phyloP scores from a whole-genome alignment of 2,329 filamentous ascomycete genomes.

The Verticillium albo-atrum region DNA sequence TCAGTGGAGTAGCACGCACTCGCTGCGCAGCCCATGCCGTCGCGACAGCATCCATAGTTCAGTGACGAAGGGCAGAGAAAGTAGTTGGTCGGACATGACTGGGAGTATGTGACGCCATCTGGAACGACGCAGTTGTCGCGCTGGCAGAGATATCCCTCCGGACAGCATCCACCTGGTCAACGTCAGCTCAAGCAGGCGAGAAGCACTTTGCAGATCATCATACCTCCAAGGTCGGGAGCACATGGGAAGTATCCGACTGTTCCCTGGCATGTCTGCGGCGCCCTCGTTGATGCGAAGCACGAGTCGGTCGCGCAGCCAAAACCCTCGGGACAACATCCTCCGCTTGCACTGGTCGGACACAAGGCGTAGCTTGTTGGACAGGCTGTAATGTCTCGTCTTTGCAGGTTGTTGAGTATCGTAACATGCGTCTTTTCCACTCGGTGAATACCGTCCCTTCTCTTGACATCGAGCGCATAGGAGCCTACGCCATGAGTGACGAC shows the following conservation, averaged over 20 bases:
- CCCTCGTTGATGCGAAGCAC: constrained; percentile 41
- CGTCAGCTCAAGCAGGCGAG: neutral
- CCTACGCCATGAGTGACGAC: neutral
- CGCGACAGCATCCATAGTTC: constrained; percentile 49
- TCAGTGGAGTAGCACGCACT: constrained; percentile 43
- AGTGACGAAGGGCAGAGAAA: constrained; percentile 45
- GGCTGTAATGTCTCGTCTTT: constrained; percentile 11
- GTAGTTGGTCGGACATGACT: constrained; percentile 38
- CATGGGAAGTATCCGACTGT: constrained; percentile 34
- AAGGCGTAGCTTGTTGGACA: constrained; percentile 20
- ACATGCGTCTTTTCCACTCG: constrained; percentile 20
- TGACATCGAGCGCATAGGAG: constrained; percentile 18
- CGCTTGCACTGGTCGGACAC: constrained; percentile 34
- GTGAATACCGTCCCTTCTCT: constrained; percentile 24
- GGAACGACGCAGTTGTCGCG: constrained; percentile 37
- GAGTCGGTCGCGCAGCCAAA: constrained; percentile 44
- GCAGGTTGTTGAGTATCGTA: constrained; percentile 6
- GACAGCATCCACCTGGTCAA: constrained; percentile 37
- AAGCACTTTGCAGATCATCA: constrained; percentile 6
- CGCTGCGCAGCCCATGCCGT: constrained; percentile 43
- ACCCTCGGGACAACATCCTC: constrained; percentile 42
- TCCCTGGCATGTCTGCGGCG: constrained; percentile 33
- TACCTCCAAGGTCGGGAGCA: constrained; percentile 28
- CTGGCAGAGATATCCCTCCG: constrained; percentile 39
- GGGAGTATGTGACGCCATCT: constrained; percentile 31